Base-by-base conservation (phyloP, 192 early-diverging fungal genomes). In the Funneliformis geosporum region DNA sequence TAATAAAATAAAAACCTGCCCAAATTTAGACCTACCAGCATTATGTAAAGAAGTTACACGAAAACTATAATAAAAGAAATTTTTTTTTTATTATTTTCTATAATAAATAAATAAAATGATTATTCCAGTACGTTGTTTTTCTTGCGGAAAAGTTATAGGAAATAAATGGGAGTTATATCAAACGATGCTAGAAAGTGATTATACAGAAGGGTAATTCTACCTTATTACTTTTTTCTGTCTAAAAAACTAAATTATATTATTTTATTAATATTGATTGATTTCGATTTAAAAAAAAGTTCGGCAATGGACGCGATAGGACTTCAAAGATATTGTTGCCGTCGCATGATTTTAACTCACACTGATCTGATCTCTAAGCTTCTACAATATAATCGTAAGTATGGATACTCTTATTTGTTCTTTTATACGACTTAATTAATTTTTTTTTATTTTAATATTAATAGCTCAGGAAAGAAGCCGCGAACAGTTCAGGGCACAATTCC, bases 361-460 rank as follows among this genome's bases (percentile, higher is more conserved):
- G 98, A 99, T 82, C 85, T 99, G 80, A 99, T 99, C 80, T 96
- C 98, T 83, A 99, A 99, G 86, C 88, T 99, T n/a, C 82, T 99
- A 76, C 95, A 97, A 83, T 99, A 95, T 83, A 94, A 94, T 81
- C 90, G 89, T 88, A 91, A 86, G 90, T 66, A 9, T 11, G 23
- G 18, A 28, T 12, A 39, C 28, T 25, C 14, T 2, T 33, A 21
- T 60, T 62, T 12, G n/a, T n/a, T n/a, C n/a, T n/a, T n/a, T 40
- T n/a, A 42, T 61, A 40, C 28, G 7, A 6, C 16, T 39, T 16
- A 10, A 7, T 11, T 64, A 39, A 21, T 28, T 9, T 50, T 46
- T 38, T 12, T 39, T 69, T 42, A 23, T 7, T 14, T n/a, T n/a
- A n/a, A n/a, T n/a, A 25, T 47, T 50, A 21, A 78, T 28, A 78